Evolutionary conservation across 345 rosid genomes (phyloP).

Genomic region (Bruguiera parviflora): DNA sequence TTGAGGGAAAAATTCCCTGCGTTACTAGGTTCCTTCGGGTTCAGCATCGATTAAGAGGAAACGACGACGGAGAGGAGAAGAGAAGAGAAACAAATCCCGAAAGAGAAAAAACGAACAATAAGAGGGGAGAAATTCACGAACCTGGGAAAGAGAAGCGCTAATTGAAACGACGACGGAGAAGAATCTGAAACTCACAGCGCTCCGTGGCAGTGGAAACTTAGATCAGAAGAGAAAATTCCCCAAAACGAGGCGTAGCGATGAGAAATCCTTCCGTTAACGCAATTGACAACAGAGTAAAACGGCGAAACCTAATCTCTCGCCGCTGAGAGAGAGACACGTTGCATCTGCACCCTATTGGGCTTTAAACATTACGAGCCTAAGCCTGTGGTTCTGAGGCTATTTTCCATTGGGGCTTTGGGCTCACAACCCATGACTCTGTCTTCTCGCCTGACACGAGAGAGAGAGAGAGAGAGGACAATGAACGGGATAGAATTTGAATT

Average conservation of each 20-base stretch:
- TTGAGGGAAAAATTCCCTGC: conserved; percentile 12
- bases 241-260: conserved; percentile 61
- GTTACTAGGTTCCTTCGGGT: too few relatives aligned
- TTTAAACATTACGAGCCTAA: neutral
- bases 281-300: too few relatives aligned
- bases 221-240: conserved; percentile 4
- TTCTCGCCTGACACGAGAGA: too few relatives aligned
- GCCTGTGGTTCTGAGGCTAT: too few relatives aligned
- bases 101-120: neutral
- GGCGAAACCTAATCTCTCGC: too few relatives aligned
- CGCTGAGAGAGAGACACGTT: conserved; percentile 3
- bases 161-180: too few relatives aligned
- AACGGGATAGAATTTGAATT: too few relatives aligned
- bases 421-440: too few relatives aligned
- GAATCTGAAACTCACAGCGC: neutral
- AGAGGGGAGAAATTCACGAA: conserved; percentile 14
- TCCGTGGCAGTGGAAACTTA: too few relatives aligned
- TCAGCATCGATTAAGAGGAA: conserved; percentile 20
- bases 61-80: conserved; percentile 54
- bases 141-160: conserved; percentile 11
- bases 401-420: too few relatives aligned
- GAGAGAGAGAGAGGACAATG: too few relatives aligned
- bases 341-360: neutral
- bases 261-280: neutral
- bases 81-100: conserved; percentile 1